Evolutionary conservation across 306 rosid species (phyloP), one percentile per base, ranked within the genome.

Genomic region (Acmispon strigosus): DNA sequence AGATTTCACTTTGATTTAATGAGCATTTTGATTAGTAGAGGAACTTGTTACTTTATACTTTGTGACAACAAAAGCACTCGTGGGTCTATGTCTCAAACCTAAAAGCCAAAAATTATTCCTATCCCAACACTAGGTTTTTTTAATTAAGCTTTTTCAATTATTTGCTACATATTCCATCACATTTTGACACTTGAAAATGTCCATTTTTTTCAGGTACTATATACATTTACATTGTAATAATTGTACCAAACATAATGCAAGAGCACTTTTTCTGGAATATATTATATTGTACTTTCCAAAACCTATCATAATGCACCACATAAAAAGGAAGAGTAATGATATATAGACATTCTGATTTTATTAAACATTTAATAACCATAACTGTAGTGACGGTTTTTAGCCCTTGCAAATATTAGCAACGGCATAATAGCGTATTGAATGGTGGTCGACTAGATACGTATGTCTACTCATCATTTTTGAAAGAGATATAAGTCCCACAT

Each of bases 1-100:
- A 14, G 41, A 48, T 58, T 58, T 50, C 56, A 19, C 76, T 68
- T 79, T 74, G 62, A 59, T 68, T 68, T 67, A 74, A 73, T 50
- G 19, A 66, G 52, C 22, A 32, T 58, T 66, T 72, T 59, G 60
- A 59, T 73, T 66, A 65, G 75, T 41, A 42, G 41, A 72, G 64
- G 42, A 72, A 66, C 74, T 57, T 5, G 56, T 71, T 73, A 50
- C 83, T 67, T 79, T 73, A 73, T 52, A 51, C 71, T 67, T 73
- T 73, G 74, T 66, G 59, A 51, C 83, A 51, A 67, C 79, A 73
- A 66, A 79, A 73, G 72, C 79, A 73, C 79, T 73, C 83, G 75
- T 66, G 70, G 70, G 79, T 59, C 65, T 73, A 14, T 55, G 68
- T 71, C 60, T 20, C 7, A 79, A 41, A 59, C 72, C 52, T 51